phyloP scores from a whole-genome alignment of 2,329 filamentous ascomycete genomes.

The Verticillium longisporum region DNA sequence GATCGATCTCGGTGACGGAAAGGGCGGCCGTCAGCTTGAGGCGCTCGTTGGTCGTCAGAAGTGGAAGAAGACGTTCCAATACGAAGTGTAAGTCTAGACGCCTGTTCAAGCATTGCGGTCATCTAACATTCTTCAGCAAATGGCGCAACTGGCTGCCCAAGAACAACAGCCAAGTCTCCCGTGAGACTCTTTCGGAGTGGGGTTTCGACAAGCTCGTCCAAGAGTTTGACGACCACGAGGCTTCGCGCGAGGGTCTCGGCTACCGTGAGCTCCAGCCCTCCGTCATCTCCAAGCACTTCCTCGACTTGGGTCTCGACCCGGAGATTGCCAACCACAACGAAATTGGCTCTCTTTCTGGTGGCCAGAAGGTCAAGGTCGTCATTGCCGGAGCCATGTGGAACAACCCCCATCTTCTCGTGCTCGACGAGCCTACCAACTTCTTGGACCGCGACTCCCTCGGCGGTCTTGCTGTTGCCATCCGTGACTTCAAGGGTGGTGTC shows the following conservation, averaged over 20 bases:
- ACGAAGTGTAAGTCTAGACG: constrained; percentile 65
- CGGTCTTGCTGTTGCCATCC: constrained; percentile 93
- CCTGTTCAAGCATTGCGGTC: constrained; percentile 16
- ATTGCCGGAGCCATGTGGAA: constrained; percentile 97
- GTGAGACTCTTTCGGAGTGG: constrained; percentile 78
- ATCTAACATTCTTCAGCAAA: constrained; percentile 50
- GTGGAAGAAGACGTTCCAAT: constrained; percentile 98
- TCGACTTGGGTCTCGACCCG: constrained; percentile 90
- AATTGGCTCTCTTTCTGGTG: constrained; percentile 90
- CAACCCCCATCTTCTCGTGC: constrained; percentile 93
- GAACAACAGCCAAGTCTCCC: constrained; percentile 85
- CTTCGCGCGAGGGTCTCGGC: constrained; percentile 94
- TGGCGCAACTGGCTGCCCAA: constrained; percentile 87
- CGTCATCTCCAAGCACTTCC: constrained; percentile 95
- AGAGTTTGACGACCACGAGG: constrained; percentile 98
- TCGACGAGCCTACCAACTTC: constrained; percentile 99
- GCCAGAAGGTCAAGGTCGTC: constrained; percentile 98
- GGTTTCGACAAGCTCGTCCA: constrained; percentile 93
- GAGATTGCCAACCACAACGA: constrained; percentile 99
- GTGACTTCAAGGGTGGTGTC: constrained; percentile 96
- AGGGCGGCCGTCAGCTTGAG: constrained; percentile 71
- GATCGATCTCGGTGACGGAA: constrained; percentile 79
- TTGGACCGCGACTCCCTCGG: constrained; percentile 96
- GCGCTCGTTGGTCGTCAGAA: constrained; percentile 93
- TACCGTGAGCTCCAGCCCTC: constrained; percentile 91